Conservation (phyloP, 148 eudicot genomes). For the Polygonum maritimum region DNA sequence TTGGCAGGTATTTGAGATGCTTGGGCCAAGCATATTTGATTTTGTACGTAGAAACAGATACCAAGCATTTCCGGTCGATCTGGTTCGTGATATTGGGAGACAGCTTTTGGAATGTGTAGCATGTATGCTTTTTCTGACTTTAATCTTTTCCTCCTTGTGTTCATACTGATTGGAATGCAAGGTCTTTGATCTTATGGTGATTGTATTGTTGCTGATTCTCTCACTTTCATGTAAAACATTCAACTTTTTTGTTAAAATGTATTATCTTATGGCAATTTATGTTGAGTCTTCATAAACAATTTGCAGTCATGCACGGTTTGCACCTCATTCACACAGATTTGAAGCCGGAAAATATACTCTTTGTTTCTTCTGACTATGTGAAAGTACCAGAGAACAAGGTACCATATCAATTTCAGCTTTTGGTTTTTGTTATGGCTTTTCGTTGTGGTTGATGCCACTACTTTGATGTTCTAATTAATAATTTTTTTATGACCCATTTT, state of each 20-base stretch:
- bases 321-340: slow-evolving; percentile 86
- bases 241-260: not conserved
- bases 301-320: slow-evolving; percentile 93
- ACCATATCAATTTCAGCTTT: not conserved
- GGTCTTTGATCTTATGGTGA: slow-evolving; percentile 16
- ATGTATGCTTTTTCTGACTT: slow-evolving; percentile 69
- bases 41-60: slow-evolving; percentile 98
- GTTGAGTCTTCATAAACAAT: not conserved
- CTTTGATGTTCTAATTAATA: not conserved
- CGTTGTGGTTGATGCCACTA: not conserved
- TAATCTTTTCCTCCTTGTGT: slow-evolving; percentile 7
- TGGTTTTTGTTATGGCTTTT: not conserved
- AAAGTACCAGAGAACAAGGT: slow-evolving; percentile 83
- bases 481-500: not conserved
- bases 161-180: not conserved
- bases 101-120: slow-evolving; percentile 97
- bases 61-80: slow-evolving; percentile 93
- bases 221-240: not conserved
- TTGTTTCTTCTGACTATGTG: slow-evolving; percentile 69
- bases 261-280: not conserved
- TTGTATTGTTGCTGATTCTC: not conserved
- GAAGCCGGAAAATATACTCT: slow-evolving; percentile 92
- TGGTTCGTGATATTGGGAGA: slow-evolving; percentile 92
- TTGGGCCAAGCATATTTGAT: slow-evolving; percentile 99
- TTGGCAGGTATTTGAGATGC: slow-evolving; percentile 99